A percentile compares a stretch with the other conserved stretches of the same genome.
Conservation (phyloP, 225 moss, liverwort and hornwort species). For the Thuidium tamariscinum region DNA sequence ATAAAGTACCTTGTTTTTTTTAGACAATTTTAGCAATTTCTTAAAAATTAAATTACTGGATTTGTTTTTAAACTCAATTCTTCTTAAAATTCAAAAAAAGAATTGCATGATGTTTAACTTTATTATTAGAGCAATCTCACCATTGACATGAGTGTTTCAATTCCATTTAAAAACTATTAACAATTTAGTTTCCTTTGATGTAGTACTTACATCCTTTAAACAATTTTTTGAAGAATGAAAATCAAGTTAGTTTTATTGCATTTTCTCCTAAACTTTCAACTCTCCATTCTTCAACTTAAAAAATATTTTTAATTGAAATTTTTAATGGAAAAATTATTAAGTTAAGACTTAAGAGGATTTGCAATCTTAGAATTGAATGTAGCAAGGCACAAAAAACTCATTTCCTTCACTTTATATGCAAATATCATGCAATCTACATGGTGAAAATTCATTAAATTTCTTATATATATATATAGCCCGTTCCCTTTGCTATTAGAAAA, state of each 20-base stretch:
- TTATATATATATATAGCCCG: too few relatives aligned
- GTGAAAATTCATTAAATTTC: not conserved
- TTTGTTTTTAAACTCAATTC: not conserved
- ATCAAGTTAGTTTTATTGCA: not conserved
- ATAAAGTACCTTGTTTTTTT: not conserved
- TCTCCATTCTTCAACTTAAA: not conserved
- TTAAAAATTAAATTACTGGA: not conserved
- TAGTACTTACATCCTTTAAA: not conserved
- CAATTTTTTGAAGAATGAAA: not conserved
- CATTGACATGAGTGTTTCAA: not conserved
- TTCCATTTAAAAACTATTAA: not conserved
- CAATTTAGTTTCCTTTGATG: not conserved
- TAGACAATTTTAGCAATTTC: too few relatives aligned
- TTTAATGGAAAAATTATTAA: too few relatives aligned
- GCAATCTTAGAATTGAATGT: not conserved
- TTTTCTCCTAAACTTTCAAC: rapidly evolving
- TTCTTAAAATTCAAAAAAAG: too few relatives aligned
- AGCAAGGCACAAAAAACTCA: rapidly evolving
- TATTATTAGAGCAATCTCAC: not conserved
- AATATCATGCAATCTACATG: not conserved
- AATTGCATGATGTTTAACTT: not conserved
- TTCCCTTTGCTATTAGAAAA: too few relatives aligned
- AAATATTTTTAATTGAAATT: too few relatives aligned
- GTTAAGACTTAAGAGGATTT: not conserved
- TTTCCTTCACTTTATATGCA: not conserved